phyloP scores from a whole-genome alignment of 768 basidiomycete genomes.

The Leccinum boreale region DNA sequence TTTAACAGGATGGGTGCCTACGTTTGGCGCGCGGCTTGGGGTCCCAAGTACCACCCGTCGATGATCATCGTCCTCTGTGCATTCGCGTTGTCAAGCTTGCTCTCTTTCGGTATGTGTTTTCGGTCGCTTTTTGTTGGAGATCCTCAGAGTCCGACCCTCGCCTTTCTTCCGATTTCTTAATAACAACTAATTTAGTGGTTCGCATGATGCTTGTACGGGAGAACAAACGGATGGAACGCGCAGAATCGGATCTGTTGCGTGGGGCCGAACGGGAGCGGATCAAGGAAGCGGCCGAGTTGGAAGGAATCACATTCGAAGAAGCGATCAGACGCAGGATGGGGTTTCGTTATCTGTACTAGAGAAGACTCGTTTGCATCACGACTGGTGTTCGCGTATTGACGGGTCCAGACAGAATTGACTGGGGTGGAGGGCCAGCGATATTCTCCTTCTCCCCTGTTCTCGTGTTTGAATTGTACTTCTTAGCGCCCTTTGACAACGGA shows the following conservation, averaged over 20 bases:
- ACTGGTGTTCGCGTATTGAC: not conserved
- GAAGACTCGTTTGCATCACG: not conserved
- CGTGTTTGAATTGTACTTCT: too few relatives aligned
- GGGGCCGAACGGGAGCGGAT: constrained; percentile 47
- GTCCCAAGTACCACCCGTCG: constrained; percentile 59
- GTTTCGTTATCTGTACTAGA: constrained; percentile 54
- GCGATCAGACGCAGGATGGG: constrained; percentile 54
- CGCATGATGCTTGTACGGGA: constrained; percentile 44
- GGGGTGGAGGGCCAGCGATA: too few relatives aligned
- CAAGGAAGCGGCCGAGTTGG: constrained; percentile 55
- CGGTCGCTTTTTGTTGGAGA: not conserved
- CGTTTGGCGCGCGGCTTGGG: constrained; percentile 58
- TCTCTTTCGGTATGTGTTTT: constrained; percentile 32
- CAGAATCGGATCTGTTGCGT: constrained; percentile 42
- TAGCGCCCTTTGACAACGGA: too few relatives aligned
- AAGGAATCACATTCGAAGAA: constrained; percentile 58
- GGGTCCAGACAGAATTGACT: not conserved
- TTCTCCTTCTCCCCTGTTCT: too few relatives aligned
- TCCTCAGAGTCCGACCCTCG: not conserved
- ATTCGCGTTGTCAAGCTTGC: constrained; percentile 28
- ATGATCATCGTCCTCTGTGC: constrained; percentile 48
- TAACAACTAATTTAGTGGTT: constrained; percentile 33
- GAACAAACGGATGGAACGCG: constrained; percentile 49
- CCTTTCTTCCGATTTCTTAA: not conserved
- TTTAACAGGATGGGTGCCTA: constrained; percentile 53